phyloP scores from a whole-genome alignment of 495 filamentous ascomycete species.

The Daldinia caldariorum region DNA sequence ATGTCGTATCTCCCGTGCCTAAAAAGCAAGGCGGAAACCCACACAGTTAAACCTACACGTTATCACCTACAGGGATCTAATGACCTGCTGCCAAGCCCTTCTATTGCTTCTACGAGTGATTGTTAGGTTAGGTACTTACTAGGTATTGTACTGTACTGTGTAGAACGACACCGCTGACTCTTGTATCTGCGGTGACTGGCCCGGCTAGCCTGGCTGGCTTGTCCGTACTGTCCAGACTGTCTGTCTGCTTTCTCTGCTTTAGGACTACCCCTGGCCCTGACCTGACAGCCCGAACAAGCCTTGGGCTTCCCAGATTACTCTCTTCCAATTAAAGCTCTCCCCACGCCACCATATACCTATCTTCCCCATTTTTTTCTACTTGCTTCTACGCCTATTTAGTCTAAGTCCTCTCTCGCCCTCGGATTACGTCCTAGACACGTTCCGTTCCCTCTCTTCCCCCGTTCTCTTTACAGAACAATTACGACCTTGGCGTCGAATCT shows the following conservation, averaged over 20 bases:
- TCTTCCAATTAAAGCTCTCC: slow-evolving; percentile 33
- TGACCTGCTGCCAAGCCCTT: slow-evolving; percentile 32
- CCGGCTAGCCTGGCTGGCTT: not conserved
- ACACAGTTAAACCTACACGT: slow-evolving; percentile 39
- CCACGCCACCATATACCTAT: slow-evolving; percentile 37
- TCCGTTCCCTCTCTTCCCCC: slow-evolving; percentile 24
- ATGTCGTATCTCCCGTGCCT: slow-evolving; percentile 28
- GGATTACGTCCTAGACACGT: slow-evolving; percentile 24
- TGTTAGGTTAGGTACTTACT: no score
- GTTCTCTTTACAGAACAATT: slow-evolving; percentile 42
- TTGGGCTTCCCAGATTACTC: slow-evolving; percentile 36
- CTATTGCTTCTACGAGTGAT: slow-evolving; percentile 12
- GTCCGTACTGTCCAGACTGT: no score
- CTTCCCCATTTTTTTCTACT: slow-evolving; percentile 30
- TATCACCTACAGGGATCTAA: slow-evolving; percentile 28
- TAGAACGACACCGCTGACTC: slow-evolving; percentile 16
- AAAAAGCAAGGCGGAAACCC: slow-evolving; percentile 40
- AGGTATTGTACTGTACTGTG: no score
- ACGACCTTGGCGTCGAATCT: slow-evolving; percentile 48
- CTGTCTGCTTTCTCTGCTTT: no score
- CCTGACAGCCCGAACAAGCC: no score
- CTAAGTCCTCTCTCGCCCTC: slow-evolving; percentile 34
- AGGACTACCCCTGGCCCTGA: slow-evolving; percentile 33
- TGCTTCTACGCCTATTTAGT: slow-evolving; percentile 45
- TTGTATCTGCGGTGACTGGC: slow-evolving; percentile 2